phyloP scores from a whole-genome alignment of 768 basidiomycete species.

The Leccinellum albellum region DNA sequence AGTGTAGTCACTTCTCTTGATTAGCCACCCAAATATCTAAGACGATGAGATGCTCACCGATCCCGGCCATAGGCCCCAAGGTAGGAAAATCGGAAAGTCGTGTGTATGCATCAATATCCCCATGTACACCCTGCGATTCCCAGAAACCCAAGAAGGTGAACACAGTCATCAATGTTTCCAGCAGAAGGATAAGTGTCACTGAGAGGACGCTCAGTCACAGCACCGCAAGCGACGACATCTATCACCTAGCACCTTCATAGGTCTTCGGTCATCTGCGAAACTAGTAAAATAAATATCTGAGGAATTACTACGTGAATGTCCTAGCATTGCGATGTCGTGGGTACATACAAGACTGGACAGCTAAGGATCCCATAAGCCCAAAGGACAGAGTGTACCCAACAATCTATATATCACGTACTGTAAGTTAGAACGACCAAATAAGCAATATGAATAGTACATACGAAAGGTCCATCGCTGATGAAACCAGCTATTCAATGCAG shows the following conservation, averaged over 20 bases:
- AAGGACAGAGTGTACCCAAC: slow-evolving; percentile 17
- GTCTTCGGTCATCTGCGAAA: not conserved
- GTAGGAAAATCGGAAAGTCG: fast-evolving
- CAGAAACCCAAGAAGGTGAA: not conserved
- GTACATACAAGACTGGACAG: slow-evolving; percentile 13
- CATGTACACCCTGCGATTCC: not conserved
- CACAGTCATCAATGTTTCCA: not conserved
- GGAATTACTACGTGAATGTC: not conserved
- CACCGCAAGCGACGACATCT: not conserved
- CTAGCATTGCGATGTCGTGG: not conserved
- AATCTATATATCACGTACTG: not conserved
- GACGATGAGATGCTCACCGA: not conserved
- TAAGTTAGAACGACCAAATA: not conserved
- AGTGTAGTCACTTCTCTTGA: not conserved
- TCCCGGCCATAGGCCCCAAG: not conserved
- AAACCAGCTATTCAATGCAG: no score
- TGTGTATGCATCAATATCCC: no score
- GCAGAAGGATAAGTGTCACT: not conserved
- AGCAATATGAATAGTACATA: not conserved
- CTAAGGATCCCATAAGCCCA: slow-evolving; percentile 12
- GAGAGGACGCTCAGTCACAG: not conserved
- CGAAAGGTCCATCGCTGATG: no score
- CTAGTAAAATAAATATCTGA: not conserved
- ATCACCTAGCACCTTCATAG: not conserved
- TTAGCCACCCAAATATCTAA: not conserved